phyloP scores from a whole-genome alignment of 2,329 filamentous ascomycete genomes.

The Periconia sp. region DNA sequence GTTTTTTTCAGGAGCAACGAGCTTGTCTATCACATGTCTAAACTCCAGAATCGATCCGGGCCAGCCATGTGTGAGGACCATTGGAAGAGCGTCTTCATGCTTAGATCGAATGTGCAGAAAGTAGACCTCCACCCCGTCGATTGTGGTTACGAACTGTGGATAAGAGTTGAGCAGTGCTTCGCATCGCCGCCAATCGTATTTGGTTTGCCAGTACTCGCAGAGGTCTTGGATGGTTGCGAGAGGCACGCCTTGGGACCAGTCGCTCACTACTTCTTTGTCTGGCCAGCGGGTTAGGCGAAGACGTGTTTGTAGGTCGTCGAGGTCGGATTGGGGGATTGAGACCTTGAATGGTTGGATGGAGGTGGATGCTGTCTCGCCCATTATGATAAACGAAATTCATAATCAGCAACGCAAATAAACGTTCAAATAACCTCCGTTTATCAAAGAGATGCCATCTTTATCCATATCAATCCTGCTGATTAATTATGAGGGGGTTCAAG shows the following conservation, averaged over 20 bases:
- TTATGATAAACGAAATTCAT: no score
- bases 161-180: constrained; percentile 61
- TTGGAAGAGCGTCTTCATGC: constrained; percentile 58
- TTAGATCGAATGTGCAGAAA: constrained; percentile 64
- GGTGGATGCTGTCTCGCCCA: constrained; percentile 5
- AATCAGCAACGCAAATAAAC: neutral
- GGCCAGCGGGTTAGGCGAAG: constrained; percentile 21
- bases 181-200: constrained; percentile 60
- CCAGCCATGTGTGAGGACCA: constrained; percentile 67
- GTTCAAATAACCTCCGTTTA: neutral
- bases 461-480: neutral
- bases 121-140: constrained; percentile 60
- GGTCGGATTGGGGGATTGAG: constrained; percentile 13
- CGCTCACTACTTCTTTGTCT: constrained; percentile 11
- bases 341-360: constrained; percentile 15
- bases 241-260: constrained; percentile 61
- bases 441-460: neutral
- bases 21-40: constrained; percentile 30
- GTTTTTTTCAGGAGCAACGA: constrained; percentile 26
- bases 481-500: neutral
- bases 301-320: constrained; percentile 21
- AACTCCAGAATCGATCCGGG: constrained; percentile 38
- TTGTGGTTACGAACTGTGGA: constrained; percentile 57
- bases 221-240: constrained; percentile 60
- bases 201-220: constrained; percentile 55